phyloP scores from a whole-genome alignment of 768 basidiomycete genomes.

The Leccinellum luteum region DNA sequence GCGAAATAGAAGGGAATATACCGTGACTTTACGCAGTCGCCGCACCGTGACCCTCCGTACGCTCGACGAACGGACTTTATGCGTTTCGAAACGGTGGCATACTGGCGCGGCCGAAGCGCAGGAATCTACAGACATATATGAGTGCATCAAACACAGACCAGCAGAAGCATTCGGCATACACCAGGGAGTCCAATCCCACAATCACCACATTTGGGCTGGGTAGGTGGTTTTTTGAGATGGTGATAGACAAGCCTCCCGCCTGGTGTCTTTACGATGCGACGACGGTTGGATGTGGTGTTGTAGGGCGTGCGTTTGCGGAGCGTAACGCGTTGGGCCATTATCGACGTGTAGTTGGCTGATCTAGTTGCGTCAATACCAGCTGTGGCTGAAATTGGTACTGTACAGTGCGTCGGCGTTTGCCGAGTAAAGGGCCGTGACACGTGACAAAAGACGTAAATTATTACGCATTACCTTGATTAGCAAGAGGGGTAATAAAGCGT shows the following conservation, averaged over 20 bases:
- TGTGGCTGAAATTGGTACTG: constrained; percentile 25
- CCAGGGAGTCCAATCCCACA: constrained; percentile 93
- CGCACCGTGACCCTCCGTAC: constrained; percentile 97
- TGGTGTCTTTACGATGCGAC: constrained; percentile 96
- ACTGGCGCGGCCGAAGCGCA: constrained; percentile 93
- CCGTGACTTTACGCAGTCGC: constrained; percentile 94
- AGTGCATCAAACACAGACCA: neutral
- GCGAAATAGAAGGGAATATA: constrained; percentile 38
- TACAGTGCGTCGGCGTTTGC: constrained; percentile 21
- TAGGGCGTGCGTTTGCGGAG: constrained; percentile 98
- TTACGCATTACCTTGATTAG: neutral
- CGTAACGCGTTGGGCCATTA: constrained; percentile 98
- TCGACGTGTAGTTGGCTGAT: constrained; percentile 8
- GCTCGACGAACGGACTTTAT: constrained; percentile 95
- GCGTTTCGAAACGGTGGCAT: constrained; percentile 94
- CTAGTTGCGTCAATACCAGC: neutral
- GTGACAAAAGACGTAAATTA: neutral
- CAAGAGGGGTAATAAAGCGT: neutral
- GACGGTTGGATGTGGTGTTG: constrained; percentile 96
- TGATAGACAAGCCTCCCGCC: constrained; percentile 98
- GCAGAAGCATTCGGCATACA: constrained; percentile 50
- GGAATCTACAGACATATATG: constrained; percentile 57
- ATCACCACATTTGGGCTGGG: constrained; percentile 97
- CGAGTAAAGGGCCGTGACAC: constrained; percentile 1
- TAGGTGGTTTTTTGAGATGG: constrained; percentile 92